These are phyloP conservation scores for Seiridium unicorne DNA, from an alignment of 2,329 filamentous ascomycete genomes.

Conservation along the genomic window DNA sequence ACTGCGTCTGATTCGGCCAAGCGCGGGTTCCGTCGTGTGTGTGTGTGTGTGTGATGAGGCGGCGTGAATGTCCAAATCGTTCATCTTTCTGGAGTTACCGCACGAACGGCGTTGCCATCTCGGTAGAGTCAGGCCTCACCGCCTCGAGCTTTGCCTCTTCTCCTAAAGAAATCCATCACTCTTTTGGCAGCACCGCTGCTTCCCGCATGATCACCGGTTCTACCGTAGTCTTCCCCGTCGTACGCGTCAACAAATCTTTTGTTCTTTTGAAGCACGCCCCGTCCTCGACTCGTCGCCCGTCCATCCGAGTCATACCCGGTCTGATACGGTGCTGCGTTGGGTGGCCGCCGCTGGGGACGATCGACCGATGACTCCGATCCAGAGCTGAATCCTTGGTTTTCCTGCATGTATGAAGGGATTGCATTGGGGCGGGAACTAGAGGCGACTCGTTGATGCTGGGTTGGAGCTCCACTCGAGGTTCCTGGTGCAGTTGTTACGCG, in stretches of 20 bases:
- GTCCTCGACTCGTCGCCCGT: conserved; percentile 34
- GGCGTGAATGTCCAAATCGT: background rate
- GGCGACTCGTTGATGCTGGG: conserved; percentile 40
- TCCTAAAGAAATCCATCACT: conserved; percentile 98
- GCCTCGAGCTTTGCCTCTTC: conserved; percentile 74
- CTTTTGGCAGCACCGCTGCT: conserved; percentile 84
- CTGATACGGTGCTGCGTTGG: conserved; percentile 43
- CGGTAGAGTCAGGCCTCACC: conserved; percentile 38
- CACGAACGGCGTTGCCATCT: background rate
- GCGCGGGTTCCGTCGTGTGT: too few species aligned
- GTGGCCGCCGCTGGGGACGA: conserved; percentile 36
- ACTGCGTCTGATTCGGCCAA: background rate
- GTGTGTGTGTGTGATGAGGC: background rate
- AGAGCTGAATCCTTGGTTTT: conserved; percentile 45
- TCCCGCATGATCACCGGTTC: conserved; percentile 65
- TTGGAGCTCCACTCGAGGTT: conserved; percentile 28
- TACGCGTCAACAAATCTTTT: conserved; percentile 90
- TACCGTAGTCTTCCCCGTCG: conserved; percentile 66
- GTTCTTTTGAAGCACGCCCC: conserved; percentile 74
- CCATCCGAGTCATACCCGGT: conserved; percentile 40
- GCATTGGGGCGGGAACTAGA: conserved; percentile 41
- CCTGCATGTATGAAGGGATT: conserved; percentile 46
- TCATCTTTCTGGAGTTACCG: background rate
- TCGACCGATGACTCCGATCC: conserved; percentile 56
- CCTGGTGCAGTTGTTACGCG: conserved; percentile 23